These are phyloP conservation scores for Guyanaporus albipodus DNA, from an alignment of 768 basidiomycete genomes.

Conservation along the genomic window DNA sequence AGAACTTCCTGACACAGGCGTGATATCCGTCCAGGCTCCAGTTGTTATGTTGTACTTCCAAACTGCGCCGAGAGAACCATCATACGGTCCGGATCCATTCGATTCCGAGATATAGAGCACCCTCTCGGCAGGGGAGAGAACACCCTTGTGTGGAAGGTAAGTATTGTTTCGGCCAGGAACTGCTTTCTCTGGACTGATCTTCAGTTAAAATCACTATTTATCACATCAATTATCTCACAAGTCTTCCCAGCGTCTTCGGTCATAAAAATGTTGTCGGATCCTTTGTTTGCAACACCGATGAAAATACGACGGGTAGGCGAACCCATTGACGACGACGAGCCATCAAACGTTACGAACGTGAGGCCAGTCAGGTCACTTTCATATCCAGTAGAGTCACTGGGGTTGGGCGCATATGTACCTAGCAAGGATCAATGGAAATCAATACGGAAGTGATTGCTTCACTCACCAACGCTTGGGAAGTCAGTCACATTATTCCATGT, in stretches of 20 bases:
- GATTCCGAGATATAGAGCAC: slow-evolving; percentile 59
- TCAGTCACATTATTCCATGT: slow-evolving; percentile 58
- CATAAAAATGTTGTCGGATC: slow-evolving; percentile 52
- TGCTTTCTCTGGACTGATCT: slow-evolving; percentile 42
- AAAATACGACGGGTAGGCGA: slow-evolving; percentile 59
- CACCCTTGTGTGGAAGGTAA: slow-evolving; percentile 64
- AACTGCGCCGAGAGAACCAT: slow-evolving; percentile 49
- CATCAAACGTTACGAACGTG: slow-evolving; percentile 13
- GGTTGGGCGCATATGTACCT: slow-evolving; percentile 11
- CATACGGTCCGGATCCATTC: slow-evolving; percentile 62
- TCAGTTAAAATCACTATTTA: background rate
- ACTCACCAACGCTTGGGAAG: slow-evolving; percentile 55
- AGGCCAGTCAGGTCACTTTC: slow-evolving; percentile 9
- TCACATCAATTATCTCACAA: background rate
- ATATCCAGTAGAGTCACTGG: slow-evolving; percentile 6
- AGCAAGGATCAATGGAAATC: background rate
- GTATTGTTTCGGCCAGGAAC: slow-evolving; percentile 54
- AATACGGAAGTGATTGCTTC: background rate
- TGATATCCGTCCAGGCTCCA: slow-evolving; percentile 58
- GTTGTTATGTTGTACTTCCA: slow-evolving; percentile 51
- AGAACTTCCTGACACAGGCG: slow-evolving; percentile 55
- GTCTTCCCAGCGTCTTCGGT: slow-evolving; percentile 47
- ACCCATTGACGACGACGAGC: slow-evolving; percentile 40
- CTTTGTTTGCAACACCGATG: slow-evolving; percentile 59
- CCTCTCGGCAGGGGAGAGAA: slow-evolving; percentile 54